Evolutionary conservation across 2,329 filamentous ascomycete species (phyloP), one percentile per base, ranked within the genome.

Genomic region (Fusarium subglutinans): DNA sequence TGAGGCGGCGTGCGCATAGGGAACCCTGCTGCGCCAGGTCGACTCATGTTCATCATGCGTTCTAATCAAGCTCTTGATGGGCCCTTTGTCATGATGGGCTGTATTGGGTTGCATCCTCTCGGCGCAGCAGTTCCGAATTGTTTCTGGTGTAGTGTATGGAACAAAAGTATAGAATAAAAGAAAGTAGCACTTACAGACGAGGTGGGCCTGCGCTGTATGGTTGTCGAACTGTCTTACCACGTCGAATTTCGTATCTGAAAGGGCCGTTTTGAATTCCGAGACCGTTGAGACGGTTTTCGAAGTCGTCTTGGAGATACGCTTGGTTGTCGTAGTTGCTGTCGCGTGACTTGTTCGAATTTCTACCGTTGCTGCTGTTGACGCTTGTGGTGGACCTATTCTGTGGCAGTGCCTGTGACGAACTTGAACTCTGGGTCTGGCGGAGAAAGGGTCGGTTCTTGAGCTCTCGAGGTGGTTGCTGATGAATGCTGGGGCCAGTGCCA

Each of bases 161-260:
- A 44, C 37, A 37, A n/a, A 60, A 45, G 37, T 26, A 40, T 58
- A 35, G 30, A 47, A 61, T 30, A 56, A 41, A 55, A 56, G 35
- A 37, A 70, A 50, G 68, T 61, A 70, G 54, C 37, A 80, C 80
- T 81, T 77, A 81, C 80, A 81, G 68, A 75, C 78, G 69, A 56
- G 63, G 62, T 60, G 61, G 72, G 44, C 66, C 71, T 20, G 72
- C 66, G 35, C 60, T 69, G 51, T 73, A 57, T 30, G 72, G 72
- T 47, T 74, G 78, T 44, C 78, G 80, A 57, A 82, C 81, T 24
- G 80, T 77, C 67, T 79, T 82, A 54, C 80, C 81, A 57, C 77
- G 69, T 45, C 79, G 78, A 50, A 81, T 76, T 60, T 81, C 80
- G 75, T 78, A 81, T 38, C 72, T 76, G 68, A 74, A 72, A 38